phyloP scores from a whole-genome alignment of 257 asterid genomes.

The Dorcoceras hygrometricum region DNA sequence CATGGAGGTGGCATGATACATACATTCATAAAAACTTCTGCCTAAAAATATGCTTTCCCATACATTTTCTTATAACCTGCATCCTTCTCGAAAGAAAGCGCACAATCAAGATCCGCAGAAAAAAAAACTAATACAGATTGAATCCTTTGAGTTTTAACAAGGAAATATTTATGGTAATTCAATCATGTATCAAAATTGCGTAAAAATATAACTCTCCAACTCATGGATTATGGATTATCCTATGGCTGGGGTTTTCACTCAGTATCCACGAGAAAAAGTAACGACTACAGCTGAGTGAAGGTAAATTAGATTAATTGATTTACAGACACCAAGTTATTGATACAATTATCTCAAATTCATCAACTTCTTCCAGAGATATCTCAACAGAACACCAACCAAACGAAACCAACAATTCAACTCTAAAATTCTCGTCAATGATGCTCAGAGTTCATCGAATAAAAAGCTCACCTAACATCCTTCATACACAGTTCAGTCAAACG shows the following conservation, averaged over 20 bases:
- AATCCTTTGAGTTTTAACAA: constrained; percentile 5
- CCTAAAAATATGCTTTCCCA: constrained; percentile 9
- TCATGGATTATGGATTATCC: too few relatives aligned
- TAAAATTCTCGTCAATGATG: constrained; percentile 14
- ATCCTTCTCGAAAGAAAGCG: background rate
- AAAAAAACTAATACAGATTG: constrained; percentile 9
- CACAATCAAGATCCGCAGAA: constrained; percentile 10
- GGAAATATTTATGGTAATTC: background rate
- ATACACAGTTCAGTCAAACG: constrained; percentile 8
- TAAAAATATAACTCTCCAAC: background rate
- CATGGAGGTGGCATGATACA: background rate
- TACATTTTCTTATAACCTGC: background rate
- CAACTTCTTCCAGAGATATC: constrained; percentile 9
- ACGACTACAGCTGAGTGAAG: constrained; percentile 3
- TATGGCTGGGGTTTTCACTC: background rate
- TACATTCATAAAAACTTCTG: background rate
- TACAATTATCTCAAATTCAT: background rate
- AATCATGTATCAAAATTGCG: background rate
- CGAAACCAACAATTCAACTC: background rate
- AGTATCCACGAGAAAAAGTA: constrained; percentile 12
- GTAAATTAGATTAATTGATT: background rate
- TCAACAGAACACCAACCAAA: background rate
- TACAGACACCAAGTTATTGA: background rate
- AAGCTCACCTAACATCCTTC: constrained; percentile 11
- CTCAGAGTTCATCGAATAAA: constrained; percentile 6